phyloP scores from a whole-genome alignment of 2,329 filamentous ascomycete genomes.

The Nemania serpens region DNA sequence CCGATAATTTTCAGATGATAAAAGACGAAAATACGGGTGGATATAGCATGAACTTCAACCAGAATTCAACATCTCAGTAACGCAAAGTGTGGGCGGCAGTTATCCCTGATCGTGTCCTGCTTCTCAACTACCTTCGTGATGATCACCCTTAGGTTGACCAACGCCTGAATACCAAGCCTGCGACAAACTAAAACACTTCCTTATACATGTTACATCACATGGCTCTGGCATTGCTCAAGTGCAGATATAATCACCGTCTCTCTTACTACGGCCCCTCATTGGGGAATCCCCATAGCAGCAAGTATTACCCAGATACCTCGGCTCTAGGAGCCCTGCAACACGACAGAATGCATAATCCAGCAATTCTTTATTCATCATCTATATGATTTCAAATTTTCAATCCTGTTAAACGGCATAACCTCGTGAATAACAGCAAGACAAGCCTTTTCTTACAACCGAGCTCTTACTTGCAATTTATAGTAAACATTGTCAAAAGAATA shows the following conservation, averaged over 20 bases:
- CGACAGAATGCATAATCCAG: neutral
- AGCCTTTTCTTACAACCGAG: neutral
- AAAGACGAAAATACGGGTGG: conserved; percentile 89
- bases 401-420: neutral
- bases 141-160: neutral
- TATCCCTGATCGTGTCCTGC: neutral
- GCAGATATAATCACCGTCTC: neutral
- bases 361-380: neutral
- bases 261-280: neutral
- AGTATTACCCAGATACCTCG: neutral
- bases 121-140: neutral
- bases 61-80: conserved; percentile 38
- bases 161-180: neutral
- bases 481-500: neutral
- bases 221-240: neutral
- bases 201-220: neutral
- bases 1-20: conserved; percentile 91
- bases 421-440: neutral
- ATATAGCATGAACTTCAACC: conserved; percentile 89
- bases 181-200: neutral
- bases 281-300: neutral
- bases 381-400: neutral
- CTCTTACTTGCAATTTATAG: neutral
- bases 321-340: neutral
- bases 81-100: neutral